Percentiles rank a stretch among this genome's conserved stretches.
phyloP scores from a whole-genome alignment of 306 rosid genomes.

The Vigna nakashimae region DNA sequence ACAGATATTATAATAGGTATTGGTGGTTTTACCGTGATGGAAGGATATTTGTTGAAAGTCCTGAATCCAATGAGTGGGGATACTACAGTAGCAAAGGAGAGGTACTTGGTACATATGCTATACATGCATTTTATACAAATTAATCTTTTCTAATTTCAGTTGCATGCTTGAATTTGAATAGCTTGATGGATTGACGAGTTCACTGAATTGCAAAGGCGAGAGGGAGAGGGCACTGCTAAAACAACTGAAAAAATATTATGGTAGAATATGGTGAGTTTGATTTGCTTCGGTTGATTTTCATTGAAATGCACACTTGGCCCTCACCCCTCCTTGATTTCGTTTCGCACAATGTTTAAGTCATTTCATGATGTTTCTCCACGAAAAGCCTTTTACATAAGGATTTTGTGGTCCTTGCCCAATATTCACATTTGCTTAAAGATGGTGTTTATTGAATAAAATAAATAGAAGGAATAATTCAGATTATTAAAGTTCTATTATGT shows the following conservation, averaged over 20 bases:
- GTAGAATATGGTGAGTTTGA: constrained; percentile 73
- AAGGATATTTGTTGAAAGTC: constrained; percentile 86
- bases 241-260: constrained; percentile 65
- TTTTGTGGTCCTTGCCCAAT: constrained; percentile 8
- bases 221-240: constrained; percentile 74
- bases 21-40: constrained; percentile 97
- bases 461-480: background rate
- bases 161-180: constrained; percentile 54
- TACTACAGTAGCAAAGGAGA: constrained; percentile 83
- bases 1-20: constrained; percentile 76
- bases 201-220: constrained; percentile 91
- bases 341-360: background rate
- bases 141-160: constrained; percentile 32
- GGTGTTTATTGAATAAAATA: background rate
- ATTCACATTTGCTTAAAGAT: constrained; percentile 4
- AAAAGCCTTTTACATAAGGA: background rate
- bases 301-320: background rate
- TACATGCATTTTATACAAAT: constrained; percentile 15
- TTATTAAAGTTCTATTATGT: constrained; percentile 12
- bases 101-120: constrained; percentile 54
- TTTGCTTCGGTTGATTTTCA: constrained; percentile 27
- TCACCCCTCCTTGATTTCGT: background rate
- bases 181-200: constrained; percentile 84
- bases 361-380: background rate
- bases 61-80: constrained; percentile 90